Evolutionary conservation across 2,329 filamentous ascomycete species (phyloP), one percentile per base, ranked within the genome.

Genomic region (Hymenoscyphus occultus): DNA sequence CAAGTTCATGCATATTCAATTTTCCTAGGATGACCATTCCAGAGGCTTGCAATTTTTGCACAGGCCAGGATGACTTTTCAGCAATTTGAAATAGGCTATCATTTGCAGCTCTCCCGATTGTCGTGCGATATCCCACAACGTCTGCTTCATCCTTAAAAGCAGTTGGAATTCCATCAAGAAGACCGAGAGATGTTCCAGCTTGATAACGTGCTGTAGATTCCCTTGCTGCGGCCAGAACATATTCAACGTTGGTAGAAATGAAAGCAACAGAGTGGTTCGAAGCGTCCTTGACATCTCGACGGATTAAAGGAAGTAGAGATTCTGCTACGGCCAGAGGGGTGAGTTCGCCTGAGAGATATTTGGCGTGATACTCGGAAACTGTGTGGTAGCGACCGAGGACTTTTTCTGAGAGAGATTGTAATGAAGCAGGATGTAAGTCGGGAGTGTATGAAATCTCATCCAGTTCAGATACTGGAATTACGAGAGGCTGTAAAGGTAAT

Each of bases 131-230:
- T 0, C 90, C 91, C n/a, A 86, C 84, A 31, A 94, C 77, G 73
- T 92, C 83, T 16, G 89, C 83, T 73, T 96, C 92, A 73, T 96
- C 92, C 78, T 97, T 96, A 71, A 95, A 85, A 0, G 89, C 90
- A 59, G 96, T 84, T 0, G 92, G 93, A 0, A 96, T 86, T 13
- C 93, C 93, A 72, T 97, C 93, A 7, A 96, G 79, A 5, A 91
- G 79, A 13, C 91, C 83, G 16, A 92, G 76, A 0, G 87, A 83
- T 67, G 83, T 82, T 0, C 90, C 90, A 16, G 82, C 79, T 65
- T 86, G 85, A 77, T 90, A 96, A 57, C 93, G 82, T 73, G 85
- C 81, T 0, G 92, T 90, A 0, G 92, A 95, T 7, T 84, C 90
- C 70, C 83, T 83, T 0, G 93, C 92, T 0, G 91, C 89, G 42